Base-by-base conservation (phyloP, 495 filamentous ascomycete genomes). In the Xanthoparmelia taractica region DNA sequence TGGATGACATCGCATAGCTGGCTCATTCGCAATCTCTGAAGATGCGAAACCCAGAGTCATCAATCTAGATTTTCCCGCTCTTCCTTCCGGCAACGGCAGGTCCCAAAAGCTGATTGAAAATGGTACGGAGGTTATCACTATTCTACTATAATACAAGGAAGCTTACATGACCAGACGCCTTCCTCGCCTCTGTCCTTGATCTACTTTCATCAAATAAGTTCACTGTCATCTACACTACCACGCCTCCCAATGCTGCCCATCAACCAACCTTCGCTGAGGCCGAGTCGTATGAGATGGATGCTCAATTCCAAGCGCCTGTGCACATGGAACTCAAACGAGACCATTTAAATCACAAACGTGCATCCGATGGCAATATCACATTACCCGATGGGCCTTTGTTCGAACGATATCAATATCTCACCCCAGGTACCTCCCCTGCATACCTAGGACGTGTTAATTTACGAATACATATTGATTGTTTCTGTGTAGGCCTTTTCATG, bases 371-470 rank as follows among this genome's bases (percentile, higher is more conserved):
- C 23, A 74, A 73, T n/a, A 65, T 70, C 18, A 68, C 71, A 37
- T 67, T 73, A 10, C 71, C 67, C 12, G 71, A 73, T 34, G 74
- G 77, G 27, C 86, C 89, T 38, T 75, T 98, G 55, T 98, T 98
- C 70, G 85, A 92, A 73, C 87, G 87, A 70, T 98, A 98, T 72
- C 87, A 94, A 71, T 97, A 87, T 76, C 87, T 98, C 34, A 90
- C 84, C 25, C 90, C 92, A 69, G 81, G 82, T 82, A 60, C 58
- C 25, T 60, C 18, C 25, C 50, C 18, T 23, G 31, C 56, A 18
- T 33, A 2, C 31, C 11, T 59, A 33, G 11, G 36, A n/a, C 60
- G 20, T 34, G 38, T 18, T 38, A 11, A 6, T 23, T 48, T 33
- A n/a, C 25, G 29, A 31, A 37, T 5, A 37, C 38, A 38, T 41